Percentiles rank a stretch among this genome's conserved stretches.
Conservation (phyloP, 176 grass and related monocot species). For the barley (Hordeum vulgare) region DNA sequence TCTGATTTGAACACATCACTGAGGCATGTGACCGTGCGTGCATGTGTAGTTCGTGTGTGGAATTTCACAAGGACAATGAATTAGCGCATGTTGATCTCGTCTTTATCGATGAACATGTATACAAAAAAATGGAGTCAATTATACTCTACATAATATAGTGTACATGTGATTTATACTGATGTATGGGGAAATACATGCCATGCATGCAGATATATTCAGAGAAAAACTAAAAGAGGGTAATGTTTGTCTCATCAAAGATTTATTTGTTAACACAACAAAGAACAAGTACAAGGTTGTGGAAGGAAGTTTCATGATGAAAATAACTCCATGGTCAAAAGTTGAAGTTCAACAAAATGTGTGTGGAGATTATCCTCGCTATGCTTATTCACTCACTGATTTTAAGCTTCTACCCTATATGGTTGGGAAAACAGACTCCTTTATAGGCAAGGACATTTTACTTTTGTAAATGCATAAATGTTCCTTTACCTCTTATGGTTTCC, state of each 20-base stretch:
- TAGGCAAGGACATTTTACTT: not conserved
- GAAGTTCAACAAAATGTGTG: not conserved
- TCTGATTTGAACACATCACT: no score
- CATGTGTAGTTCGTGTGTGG: no score
- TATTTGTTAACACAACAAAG: not conserved
- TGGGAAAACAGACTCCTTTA: not conserved
- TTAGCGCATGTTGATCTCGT: no score
- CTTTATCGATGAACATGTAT: no score
- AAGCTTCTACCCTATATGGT: not conserved
- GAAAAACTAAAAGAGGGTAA: not conserved
- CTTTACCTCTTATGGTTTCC: no score
- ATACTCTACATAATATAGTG: no score
- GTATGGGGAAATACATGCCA: not conserved
- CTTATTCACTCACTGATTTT: not conserved
- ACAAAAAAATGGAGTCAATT: no score
- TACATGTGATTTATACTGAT: not conserved
- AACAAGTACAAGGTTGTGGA: not conserved
- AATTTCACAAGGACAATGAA: no score
- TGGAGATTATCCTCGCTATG: not conserved
- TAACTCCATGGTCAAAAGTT: not conserved
- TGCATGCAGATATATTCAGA: not conserved
- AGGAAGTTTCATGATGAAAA: not conserved
- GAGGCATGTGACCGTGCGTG: no score
- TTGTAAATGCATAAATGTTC: not conserved
- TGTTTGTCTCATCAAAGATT: not conserved